Conservation (phyloP, 495 filamentous ascomycete genomes). For the Penicillium angulare region DNA sequence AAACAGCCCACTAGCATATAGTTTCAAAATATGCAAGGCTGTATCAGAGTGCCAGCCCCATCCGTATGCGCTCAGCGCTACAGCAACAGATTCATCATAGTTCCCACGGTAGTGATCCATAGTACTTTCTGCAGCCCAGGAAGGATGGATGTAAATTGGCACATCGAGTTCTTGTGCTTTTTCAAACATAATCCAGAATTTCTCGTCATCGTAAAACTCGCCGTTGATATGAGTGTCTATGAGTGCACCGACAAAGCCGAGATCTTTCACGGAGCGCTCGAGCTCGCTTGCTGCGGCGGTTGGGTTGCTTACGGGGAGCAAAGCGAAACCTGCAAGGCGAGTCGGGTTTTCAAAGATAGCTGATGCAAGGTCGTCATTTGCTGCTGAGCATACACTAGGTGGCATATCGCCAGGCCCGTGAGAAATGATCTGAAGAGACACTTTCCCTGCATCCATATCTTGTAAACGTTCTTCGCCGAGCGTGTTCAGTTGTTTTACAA, state of each 20-base stretch:
- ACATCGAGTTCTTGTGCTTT: conserved; percentile 52
- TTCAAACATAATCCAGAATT: conserved; percentile 33
- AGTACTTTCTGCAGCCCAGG: conserved; percentile 35
- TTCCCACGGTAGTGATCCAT: conserved; percentile 33
- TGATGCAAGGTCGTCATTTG: neutral
- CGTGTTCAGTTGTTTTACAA: conserved; percentile 33
- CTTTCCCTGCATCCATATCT: conserved; percentile 49
- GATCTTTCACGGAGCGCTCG: neutral
- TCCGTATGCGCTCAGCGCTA: conserved; percentile 35
- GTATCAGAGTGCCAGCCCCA: conserved; percentile 49
- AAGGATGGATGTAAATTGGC: conserved; percentile 59
- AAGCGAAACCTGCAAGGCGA: neutral
- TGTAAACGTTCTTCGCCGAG: conserved; percentile 43
- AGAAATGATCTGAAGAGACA: conserved; percentile 58
- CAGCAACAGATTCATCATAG: conserved; percentile 29
- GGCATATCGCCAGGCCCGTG: conserved; percentile 46
- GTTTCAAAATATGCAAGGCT: conserved; percentile 39
- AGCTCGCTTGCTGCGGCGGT: neutral
- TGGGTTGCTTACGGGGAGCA: neutral
- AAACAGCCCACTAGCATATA: conserved; percentile 47
- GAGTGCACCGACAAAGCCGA: conserved; percentile 30
- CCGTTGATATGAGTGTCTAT: conserved; percentile 54
- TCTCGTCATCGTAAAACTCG: neutral
- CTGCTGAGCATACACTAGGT: conserved; percentile 45
- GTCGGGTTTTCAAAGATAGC: neutral